Evolutionary conservation across 2,329 filamentous ascomycete genomes (phyloP), one percentile per base, ranked within the genome.

Genomic region (Pseudogymnoascus verrucosus): DNA sequence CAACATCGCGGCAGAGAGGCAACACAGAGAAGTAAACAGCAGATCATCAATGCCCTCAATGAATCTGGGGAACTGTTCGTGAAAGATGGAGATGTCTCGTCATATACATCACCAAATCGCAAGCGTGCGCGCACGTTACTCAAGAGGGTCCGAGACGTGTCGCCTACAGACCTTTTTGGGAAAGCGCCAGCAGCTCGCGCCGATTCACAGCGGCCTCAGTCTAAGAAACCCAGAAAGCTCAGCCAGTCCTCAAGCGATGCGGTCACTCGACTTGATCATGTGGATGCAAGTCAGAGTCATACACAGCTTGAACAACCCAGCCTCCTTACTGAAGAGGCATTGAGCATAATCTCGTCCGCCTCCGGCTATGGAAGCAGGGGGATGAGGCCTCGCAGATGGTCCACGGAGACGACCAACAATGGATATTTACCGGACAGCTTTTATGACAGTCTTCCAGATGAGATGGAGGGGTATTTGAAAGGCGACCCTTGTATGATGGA

Each of bases 61-160:
- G 19, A 23, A 31, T 61, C 59, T 23, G 59, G 59, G 14, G 19
- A 61, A 42, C 21, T 42, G 8, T 61, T 61, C n/a, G 59, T 61
- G 4, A 39, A 40, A 19, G 12, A 39, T 19, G 19, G 21, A 26
- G 39, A 61, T 42, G 39, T 61, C 21, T 61, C 59, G 7, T 16
- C 59, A 23, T 61, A 61, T 36, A 61, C 28, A 7, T 57, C 51
- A 12, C 51, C 51, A 34, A 36, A 5, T 11, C 51, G 28, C 28
- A 34, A 36, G 16, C 51, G 28, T 57, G 4, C n/a, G 4, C n/a
- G 5, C 51, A 36, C 5, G 5, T 12, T 34, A 34, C 10, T 57
- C 16, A 19, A 16, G 6, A 16, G 1, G 16, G 10, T 57, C 16
- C 51, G 16, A 57, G 51, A 34, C 28, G 51, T 57, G n/a, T 11